Evolutionary conservation across 805 yeast genomes (phyloP).

Genomic region (Grigorovia jiainica): DNA sequence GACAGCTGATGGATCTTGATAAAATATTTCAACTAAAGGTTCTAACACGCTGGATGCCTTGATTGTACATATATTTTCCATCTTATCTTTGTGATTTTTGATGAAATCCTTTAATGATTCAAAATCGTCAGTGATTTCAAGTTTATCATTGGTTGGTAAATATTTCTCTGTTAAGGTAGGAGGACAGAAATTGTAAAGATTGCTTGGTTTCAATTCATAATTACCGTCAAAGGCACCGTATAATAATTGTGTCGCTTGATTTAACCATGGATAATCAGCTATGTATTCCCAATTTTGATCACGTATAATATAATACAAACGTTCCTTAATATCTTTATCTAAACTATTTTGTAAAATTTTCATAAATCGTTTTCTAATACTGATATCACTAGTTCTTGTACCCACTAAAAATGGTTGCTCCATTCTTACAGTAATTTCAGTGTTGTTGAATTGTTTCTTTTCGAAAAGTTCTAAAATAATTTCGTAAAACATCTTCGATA

Average conservation of each 20-base stretch:
- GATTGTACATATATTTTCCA: conserved; percentile 28
- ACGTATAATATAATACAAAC: conserved; percentile 77
- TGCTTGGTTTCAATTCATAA: conserved; percentile 36
- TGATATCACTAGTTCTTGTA: conserved; percentile 69
- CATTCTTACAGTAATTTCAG: conserved; percentile 88
- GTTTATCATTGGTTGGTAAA: conserved; percentile 13
- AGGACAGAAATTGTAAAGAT: conserved; percentile 46
- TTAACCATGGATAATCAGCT: conserved; percentile 90
- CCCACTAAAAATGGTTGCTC: conserved; percentile 96
- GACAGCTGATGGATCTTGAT: conserved; percentile 69
- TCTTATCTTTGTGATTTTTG: conserved; percentile 24
- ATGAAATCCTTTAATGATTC: conserved; percentile 26
- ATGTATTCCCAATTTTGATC: conserved; percentile 97
- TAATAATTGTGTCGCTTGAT: conserved; percentile 81
- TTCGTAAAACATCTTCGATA: conserved; percentile 70
- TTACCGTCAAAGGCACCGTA: conserved; percentile 65
- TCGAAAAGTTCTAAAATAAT: conserved; percentile 83
- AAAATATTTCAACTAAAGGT: conserved; percentile 74
- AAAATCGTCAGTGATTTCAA: conserved; percentile 4
- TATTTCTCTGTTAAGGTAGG: conserved; percentile 13
- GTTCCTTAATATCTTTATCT: conserved; percentile 65
- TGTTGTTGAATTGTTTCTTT: conserved; percentile 62
- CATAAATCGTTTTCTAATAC: conserved; percentile 71
- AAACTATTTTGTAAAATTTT: conserved; percentile 65
- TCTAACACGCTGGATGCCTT: conserved; percentile 51